phyloP scores from a whole-genome alignment of 495 filamentous ascomycete species.

The Pseudomonodictys pantanalensis region DNA sequence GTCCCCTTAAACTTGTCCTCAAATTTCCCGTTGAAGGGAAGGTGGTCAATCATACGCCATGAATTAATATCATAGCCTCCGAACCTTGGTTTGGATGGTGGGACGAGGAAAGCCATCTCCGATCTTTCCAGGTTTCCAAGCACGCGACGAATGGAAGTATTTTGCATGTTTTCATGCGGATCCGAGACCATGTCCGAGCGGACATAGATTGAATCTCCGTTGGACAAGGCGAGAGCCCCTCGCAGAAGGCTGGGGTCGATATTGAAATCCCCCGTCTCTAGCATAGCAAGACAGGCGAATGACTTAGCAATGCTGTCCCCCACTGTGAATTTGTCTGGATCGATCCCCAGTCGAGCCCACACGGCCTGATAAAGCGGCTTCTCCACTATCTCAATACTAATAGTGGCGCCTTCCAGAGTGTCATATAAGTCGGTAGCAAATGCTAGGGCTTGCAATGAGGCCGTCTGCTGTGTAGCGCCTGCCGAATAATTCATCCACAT shows the following conservation, averaged over 20 bases:
- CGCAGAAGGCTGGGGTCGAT: not conserved
- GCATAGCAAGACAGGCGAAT: not conserved
- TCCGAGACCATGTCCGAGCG: not conserved
- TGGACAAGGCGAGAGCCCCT: not conserved
- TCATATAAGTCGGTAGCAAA: not conserved
- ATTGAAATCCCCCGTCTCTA: not conserved
- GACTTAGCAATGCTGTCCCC: not conserved
- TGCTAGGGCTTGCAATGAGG: not conserved
- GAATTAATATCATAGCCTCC: not conserved
- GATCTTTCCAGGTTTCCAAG: not conserved
- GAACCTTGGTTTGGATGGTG: not conserved
- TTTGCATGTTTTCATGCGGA: not conserved
- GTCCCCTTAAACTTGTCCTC: not conserved
- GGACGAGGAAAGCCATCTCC: not conserved
- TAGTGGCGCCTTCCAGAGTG: not conserved
- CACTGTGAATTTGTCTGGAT: not conserved
- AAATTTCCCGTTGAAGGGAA: not conserved
- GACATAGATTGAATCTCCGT: not conserved
- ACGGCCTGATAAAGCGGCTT: not conserved
- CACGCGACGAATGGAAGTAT: not conserved
- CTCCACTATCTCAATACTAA: not conserved
- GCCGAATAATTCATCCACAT: not conserved
- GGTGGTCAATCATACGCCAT: not conserved
- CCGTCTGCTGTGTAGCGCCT: not conserved
- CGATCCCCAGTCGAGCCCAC: not conserved